Base-by-base conservation (phyloP, 768 basidiomycete species). In the Lactarius indigo region DNA sequence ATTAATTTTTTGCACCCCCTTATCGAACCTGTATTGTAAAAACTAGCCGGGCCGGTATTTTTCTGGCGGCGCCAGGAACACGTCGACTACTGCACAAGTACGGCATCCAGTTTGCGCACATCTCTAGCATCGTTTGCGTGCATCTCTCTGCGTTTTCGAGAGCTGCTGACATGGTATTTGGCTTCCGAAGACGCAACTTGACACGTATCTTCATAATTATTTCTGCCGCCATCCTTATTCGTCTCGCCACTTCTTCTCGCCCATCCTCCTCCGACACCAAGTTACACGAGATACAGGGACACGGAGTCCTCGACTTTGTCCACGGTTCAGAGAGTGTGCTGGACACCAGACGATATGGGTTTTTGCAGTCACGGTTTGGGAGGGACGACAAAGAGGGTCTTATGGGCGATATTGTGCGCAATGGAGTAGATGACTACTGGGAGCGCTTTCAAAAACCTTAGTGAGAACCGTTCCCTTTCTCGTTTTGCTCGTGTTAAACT, bases 391-490 rank as follows among this genome's bases (percentile, higher is more conserved):
- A 87, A 56, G 83, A 85, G 1, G 96, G 97, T 73, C 80, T 98
- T 61, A 86, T 98, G 70, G 84, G 86, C 57, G 82, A 84, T 65
- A 79, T 92, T 35, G 85, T 98, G 65, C 77, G 81, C 59, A 86
- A 91, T 73, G 96, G 96, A 18, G 84, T 89, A 50, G 73, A 81
- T 57, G 92, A 98, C 76, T 98, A 91, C 74, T 99, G 96, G 97
- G 86, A 88, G 17, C 82, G 93, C 33, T 97, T 92, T 75, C 94
- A 97, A 74, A 82, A 89, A 71, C 96, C 96, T 17, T 96, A 93
- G 92, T 93, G 72, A 75, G 91, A n/a, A 42, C 68, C 50, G 66
- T 64, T 6, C 35, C 33, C 28, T 54, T 30, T 13, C 26, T 17
- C 8, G 7, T 6, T 20, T 33, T 7, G 50, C 23, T 17, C 18